A percentile compares a stretch with the other conserved stretches of the same genome.
These are phyloP conservation scores for Fonsecaea multimorphosa DNA, from an alignment of 2,329 filamentous ascomycete species.

Conservation along the genomic window DNA sequence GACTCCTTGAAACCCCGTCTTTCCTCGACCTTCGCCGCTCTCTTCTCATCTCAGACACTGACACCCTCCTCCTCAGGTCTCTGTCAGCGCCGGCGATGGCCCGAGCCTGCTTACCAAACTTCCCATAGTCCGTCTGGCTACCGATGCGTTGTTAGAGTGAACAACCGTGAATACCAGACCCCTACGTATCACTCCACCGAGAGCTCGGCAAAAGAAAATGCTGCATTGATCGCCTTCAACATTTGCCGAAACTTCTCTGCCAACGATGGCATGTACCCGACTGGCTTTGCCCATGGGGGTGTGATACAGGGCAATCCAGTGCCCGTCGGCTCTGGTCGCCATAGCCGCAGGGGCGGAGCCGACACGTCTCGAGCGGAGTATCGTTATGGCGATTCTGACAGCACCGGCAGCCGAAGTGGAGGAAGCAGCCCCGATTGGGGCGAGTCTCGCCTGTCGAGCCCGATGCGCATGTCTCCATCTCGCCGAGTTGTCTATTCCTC, in stretches of 20 bases:
- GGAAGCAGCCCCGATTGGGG: conserved; percentile 38
- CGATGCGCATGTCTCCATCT: conserved; percentile 23
- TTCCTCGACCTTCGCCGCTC: conserved; percentile 11
- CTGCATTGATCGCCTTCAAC: conserved; percentile 94
- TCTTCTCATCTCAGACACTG: conserved; percentile 24
- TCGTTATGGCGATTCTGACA: conserved; percentile 36
- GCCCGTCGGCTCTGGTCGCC: conserved; percentile 66
- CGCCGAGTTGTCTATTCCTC: conserved; percentile 30
- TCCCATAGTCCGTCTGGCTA: conserved; percentile 69
- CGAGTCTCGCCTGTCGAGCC: conserved; percentile 29
- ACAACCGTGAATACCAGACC: conserved; percentile 95
- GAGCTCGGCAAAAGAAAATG: conserved; percentile 84
- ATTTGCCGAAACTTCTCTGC: conserved; percentile 97
- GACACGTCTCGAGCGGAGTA: conserved; percentile 61
- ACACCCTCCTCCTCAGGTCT: conserved; percentile 67
- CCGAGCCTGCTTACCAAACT: conserved; percentile 83
- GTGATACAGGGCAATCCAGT: conserved; percentile 67
- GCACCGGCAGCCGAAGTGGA: conserved; percentile 35
- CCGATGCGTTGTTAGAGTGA: conserved; percentile 89
- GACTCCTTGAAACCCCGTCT: background rate
- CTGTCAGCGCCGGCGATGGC: conserved; percentile 93
- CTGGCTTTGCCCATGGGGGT: conserved; percentile 59
- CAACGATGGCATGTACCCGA: conserved; percentile 85
- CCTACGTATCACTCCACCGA: conserved; percentile 84
- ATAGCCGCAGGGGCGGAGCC: conserved; percentile 49